Evolutionary conservation across 176 grass and related monocot species (phyloP).

Genomic region (Cocos nucifera): DNA sequence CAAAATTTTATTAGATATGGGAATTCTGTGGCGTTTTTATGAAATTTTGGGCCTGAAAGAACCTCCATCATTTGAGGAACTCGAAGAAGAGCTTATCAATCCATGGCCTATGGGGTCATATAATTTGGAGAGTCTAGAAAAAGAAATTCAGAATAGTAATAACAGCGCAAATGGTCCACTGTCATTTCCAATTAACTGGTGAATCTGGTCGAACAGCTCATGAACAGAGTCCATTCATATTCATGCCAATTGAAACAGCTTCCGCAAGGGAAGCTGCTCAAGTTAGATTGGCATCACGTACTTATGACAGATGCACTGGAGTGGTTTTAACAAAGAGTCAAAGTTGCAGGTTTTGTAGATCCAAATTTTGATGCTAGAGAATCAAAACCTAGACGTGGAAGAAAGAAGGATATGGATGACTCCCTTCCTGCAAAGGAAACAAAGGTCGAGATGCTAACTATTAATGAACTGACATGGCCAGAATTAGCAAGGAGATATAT

Average conservation of each 20-base stretch:
- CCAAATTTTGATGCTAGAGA: constrained; percentile 72
- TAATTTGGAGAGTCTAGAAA: constrained; percentile 30
- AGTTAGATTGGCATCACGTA: constrained; percentile 54
- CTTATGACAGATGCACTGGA: constrained; percentile 72
- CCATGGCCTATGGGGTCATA: constrained; percentile 65
- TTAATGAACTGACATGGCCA: constrained; percentile 90
- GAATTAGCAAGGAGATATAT: constrained; percentile 93
- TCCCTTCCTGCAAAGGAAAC: constrained; percentile 50
- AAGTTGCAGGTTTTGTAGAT: constrained; percentile 74
- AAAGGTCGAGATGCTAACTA: constrained; percentile 66
- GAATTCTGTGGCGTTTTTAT: constrained; percentile 67
- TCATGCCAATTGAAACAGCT: constrained; percentile 70
- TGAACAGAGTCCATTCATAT: constrained; percentile 36
- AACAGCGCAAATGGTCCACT: constrained; percentile 36
- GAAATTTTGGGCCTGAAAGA: constrained; percentile 68
- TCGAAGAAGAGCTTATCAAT: constrained; percentile 92
- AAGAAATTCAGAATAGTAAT: constrained; percentile 32
- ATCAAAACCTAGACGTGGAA: constrained; percentile 82
- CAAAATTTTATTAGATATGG: constrained; percentile 46
- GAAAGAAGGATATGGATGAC: constrained; percentile 72
- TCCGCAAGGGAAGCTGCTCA: constrained; percentile 46
- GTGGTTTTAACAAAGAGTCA: constrained; percentile 58
- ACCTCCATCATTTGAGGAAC: constrained; percentile 75
- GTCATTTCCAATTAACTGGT: constrained; percentile 42
- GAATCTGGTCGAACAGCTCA: constrained; percentile 38